Evolutionary conservation across 352 stramenopile species (phyloP).

Genomic region (Phytophthora pini): DNA sequence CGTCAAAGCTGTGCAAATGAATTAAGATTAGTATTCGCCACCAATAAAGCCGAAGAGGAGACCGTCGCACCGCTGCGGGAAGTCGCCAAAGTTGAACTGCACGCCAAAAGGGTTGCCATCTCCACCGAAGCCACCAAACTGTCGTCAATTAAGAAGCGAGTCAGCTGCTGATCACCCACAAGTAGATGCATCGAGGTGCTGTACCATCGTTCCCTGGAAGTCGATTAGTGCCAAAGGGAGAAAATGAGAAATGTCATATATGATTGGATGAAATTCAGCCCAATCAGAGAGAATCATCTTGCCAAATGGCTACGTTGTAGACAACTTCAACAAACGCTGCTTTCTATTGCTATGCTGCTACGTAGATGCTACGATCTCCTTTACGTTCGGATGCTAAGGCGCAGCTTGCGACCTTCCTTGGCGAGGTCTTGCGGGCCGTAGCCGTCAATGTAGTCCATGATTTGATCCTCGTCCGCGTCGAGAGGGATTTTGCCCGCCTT

Average conservation of each 20-base stretch:
- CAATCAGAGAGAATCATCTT: slow-evolving; percentile 7
- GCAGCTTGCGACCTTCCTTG: slow-evolving; percentile 66
- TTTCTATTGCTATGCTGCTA: slow-evolving; percentile 9
- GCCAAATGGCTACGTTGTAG: slow-evolving; percentile 18
- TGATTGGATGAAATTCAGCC: slow-evolving; percentile 17
- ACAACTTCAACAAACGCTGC: neutral
- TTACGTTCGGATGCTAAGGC: slow-evolving; percentile 57
- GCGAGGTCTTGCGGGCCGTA: slow-evolving; percentile 61
- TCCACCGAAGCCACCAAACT: slow-evolving; percentile 79
- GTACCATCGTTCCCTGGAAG: too few species aligned
- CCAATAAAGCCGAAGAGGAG: too few species aligned
- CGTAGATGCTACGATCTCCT: slow-evolving; percentile 5
- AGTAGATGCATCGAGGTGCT: too few species aligned
- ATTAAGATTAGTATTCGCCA: too few species aligned
- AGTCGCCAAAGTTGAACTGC: slow-evolving; percentile 84
- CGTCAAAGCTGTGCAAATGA: slow-evolving; percentile 65
- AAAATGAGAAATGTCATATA: neutral
- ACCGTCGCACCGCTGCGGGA: slow-evolving; percentile 61
- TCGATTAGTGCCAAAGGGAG: neutral
- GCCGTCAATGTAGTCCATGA: slow-evolving; percentile 67
- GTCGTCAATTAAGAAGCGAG: neutral
- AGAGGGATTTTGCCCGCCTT: slow-evolving; percentile 62
- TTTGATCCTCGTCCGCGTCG: slow-evolving; percentile 58
- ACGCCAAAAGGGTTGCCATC: slow-evolving; percentile 84
- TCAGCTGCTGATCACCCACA: neutral